Percentiles rank a stretch among this genome's conserved stretches.
Conservation (phyloP, 805 yeast genomes). For the Teunomyces atbi region DNA sequence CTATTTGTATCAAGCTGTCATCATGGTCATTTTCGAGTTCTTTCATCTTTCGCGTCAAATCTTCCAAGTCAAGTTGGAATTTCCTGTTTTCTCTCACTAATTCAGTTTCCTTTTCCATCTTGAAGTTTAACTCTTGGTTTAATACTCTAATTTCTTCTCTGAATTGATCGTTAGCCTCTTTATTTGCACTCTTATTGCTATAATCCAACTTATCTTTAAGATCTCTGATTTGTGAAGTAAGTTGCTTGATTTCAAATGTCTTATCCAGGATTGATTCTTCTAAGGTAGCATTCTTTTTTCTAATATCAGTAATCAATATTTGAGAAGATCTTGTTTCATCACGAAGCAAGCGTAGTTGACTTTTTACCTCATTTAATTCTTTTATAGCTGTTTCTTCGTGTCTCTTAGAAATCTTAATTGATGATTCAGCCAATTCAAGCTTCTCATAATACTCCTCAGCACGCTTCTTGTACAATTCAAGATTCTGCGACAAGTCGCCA, state of each 20-base stretch:
- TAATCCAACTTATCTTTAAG: constrained; percentile 57
- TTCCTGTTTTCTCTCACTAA: constrained; percentile 63
- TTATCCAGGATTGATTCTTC: constrained; percentile 58
- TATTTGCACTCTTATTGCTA: constrained; percentile 44
- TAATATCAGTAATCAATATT: constrained; percentile 49
- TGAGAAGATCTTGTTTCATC: constrained; percentile 58
- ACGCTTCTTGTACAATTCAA: constrained; percentile 64
- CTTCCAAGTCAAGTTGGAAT: constrained; percentile 58
- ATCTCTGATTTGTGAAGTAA: constrained; percentile 47
- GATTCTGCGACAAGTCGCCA: constrained; percentile 50
- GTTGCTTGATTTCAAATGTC: constrained; percentile 51
- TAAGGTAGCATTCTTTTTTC: constrained; percentile 47
- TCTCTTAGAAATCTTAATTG: constrained; percentile 60
- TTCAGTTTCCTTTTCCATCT: constrained; percentile 64
- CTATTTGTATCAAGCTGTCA: constrained; percentile 42
- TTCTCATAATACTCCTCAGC: constrained; percentile 73
- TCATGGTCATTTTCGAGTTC: constrained; percentile 29
- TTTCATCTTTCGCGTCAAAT: constrained; percentile 25
- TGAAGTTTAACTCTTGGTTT: constrained; percentile 50
- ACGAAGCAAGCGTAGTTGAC: constrained; percentile 45
- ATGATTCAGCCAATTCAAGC: constrained; percentile 75
- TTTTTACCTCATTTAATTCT: constrained; percentile 46
- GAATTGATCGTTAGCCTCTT: constrained; percentile 41
- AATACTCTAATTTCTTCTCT: constrained; percentile 54
- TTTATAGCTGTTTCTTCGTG: constrained; percentile 53